Evolutionary conservation across 2,329 filamentous ascomycete genomes (phyloP).

Genomic region (Blastomyces percursus): DNA sequence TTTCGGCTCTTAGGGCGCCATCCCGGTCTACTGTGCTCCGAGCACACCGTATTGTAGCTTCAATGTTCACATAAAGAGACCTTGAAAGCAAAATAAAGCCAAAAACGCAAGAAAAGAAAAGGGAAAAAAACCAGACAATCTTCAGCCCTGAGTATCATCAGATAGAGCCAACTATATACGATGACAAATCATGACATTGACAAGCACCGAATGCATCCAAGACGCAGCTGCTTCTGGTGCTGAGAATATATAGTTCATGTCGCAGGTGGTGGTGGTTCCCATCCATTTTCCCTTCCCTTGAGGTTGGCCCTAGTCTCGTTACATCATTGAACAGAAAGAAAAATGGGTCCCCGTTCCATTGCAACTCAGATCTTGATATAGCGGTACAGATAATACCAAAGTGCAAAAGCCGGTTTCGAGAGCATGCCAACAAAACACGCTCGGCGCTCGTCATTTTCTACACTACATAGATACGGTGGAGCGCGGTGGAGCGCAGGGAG

Average conservation of each 20-base stretch:
- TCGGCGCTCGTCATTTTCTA: background rate
- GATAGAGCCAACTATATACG: background rate
- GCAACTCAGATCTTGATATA: background rate
- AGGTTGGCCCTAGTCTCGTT: background rate
- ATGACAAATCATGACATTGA: background rate
- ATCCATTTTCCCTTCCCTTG: background rate
- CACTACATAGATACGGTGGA: background rate
- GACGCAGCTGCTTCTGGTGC: background rate
- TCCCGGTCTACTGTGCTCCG: constrained; percentile 1
- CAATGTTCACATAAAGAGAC: no score
- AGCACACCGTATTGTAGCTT: background rate
- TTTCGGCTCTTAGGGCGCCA: background rate
- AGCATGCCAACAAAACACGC: background rate
- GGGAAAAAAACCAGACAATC: background rate
- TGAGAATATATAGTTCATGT: no score
- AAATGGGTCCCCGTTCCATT: background rate
- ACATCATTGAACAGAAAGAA: background rate
- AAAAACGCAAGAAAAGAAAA: no score
- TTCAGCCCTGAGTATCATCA: background rate
- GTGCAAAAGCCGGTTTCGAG: background rate
- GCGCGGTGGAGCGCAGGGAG: background rate
- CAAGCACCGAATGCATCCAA: background rate
- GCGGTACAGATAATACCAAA: background rate
- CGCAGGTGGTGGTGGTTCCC: no score
- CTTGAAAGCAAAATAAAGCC: background rate